Conservation (phyloP, 2,329 filamentous ascomycete species). For the Byssoonygena ceratinophila region DNA sequence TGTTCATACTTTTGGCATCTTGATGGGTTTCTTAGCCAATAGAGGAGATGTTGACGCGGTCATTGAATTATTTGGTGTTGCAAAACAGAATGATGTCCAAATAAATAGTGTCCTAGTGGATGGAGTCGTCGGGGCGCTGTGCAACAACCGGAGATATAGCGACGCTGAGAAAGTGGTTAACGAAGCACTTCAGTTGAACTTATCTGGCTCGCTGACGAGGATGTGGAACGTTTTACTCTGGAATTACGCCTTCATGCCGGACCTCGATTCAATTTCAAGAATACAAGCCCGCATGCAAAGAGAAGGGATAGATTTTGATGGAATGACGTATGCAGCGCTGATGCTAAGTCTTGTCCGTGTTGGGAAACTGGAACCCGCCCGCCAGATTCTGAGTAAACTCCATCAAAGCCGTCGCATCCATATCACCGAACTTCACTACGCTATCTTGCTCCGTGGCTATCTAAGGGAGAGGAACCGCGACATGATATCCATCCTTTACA, state of each 20-base stretch:
- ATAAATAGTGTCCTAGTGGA: conserved; percentile 51
- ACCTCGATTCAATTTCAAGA: conserved; percentile 45
- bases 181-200: conserved; percentile 43
- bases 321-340: conserved; percentile 50
- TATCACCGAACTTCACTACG: conserved; percentile 37
- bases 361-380: conserved; percentile 46
- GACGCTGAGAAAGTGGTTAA: conserved; percentile 52
- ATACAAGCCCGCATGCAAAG: conserved; percentile 48
- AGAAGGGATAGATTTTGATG: conserved; percentile 42
- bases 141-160: conserved; percentile 44
- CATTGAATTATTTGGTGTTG: conserved; percentile 53
- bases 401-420: conserved; percentile 31
- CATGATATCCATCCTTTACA: conserved; percentile 43
- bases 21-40: conserved; percentile 61
- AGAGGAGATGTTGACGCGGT: conserved; percentile 64
- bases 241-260: conserved; percentile 55
- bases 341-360: conserved; percentile 48
- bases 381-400: conserved; percentile 39
- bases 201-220: conserved; percentile 46
- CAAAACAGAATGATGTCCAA: conserved; percentile 44
- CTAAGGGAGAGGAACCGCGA: conserved; percentile 38
- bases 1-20: conserved; percentile 55
- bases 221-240: conserved; percentile 72
- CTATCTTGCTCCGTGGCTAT: conserved; percentile 42
- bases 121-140: conserved; percentile 57